Percentiles rank a stretch among this genome's conserved stretches.
phyloP scores from a whole-genome alignment of 2,329 filamentous ascomycete species.

The Colletotrichum sp. region DNA sequence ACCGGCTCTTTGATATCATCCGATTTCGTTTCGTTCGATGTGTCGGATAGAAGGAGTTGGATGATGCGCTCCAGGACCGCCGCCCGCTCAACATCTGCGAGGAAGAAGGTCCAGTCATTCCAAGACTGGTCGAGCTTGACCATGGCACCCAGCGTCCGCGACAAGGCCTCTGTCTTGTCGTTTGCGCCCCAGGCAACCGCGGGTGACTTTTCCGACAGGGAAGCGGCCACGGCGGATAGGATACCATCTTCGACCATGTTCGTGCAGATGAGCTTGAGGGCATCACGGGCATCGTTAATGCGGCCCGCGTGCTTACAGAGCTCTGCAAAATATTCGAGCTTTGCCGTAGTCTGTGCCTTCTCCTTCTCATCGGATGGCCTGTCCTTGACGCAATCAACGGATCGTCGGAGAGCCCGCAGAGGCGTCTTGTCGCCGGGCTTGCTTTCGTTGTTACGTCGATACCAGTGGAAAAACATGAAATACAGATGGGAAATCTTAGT shows the following conservation, averaged over 20 bases:
- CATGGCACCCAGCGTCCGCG: slow-evolving; percentile 63
- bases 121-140: slow-evolving; percentile 63
- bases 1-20: slow-evolving; percentile 45
- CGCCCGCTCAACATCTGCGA: slow-evolving; percentile 57
- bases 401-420: slow-evolving; percentile 65
- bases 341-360: slow-evolving; percentile 64
- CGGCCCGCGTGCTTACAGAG: slow-evolving; percentile 59
- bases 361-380: slow-evolving; percentile 60
- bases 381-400: slow-evolving; percentile 65
- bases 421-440: slow-evolving; percentile 47
- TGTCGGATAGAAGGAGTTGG: slow-evolving; percentile 48
- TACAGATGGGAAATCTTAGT: slow-evolving; percentile 76
- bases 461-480: slow-evolving; percentile 55
- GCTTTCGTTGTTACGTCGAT: slow-evolving; percentile 33
- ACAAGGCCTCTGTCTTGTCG: slow-evolving; percentile 57
- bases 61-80: slow-evolving; percentile 67
- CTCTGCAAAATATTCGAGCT: slow-evolving; percentile 71
- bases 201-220: slow-evolving; percentile 55
- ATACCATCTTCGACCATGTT: slow-evolving; percentile 64
- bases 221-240: slow-evolving; percentile 56
- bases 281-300: slow-evolving; percentile 61
- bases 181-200: slow-evolving; percentile 57
- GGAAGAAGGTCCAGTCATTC: slow-evolving; percentile 60
- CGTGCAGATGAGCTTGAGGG: slow-evolving; percentile 65
- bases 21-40: slow-evolving; percentile 34